These are phyloP conservation scores for Aspergillus vadensis DNA, from an alignment of 2,329 filamentous ascomycete genomes.

Conservation along the genomic window DNA sequence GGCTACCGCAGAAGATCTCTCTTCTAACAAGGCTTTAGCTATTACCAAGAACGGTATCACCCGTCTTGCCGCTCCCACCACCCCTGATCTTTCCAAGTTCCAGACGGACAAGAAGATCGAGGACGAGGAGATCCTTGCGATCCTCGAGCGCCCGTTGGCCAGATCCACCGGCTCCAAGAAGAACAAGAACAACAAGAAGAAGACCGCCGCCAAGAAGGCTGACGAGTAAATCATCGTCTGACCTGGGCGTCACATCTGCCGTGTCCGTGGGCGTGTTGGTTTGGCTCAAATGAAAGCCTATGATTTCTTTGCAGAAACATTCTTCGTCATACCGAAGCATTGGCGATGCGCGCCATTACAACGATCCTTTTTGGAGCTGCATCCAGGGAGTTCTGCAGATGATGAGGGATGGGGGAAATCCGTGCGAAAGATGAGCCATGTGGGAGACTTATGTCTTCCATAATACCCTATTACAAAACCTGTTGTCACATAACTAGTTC, in stretches of 20 bases:
- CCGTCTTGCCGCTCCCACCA: slow-evolving; percentile 75
- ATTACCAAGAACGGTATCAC: slow-evolving; percentile 97
- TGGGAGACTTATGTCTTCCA: slow-evolving; percentile 4
- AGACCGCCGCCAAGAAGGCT: slow-evolving; percentile 52
- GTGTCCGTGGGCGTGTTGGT: slow-evolving; percentile 17
- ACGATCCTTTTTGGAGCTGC: slow-evolving; percentile 5
- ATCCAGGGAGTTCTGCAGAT: background rate
- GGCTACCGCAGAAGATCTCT: background rate
- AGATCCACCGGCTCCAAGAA: slow-evolving; percentile 68
- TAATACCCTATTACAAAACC: slow-evolving; percentile 9
- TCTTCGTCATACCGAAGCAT: slow-evolving; percentile 10
- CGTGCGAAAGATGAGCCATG: slow-evolving; percentile 5
- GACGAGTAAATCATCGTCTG: slow-evolving; percentile 39
- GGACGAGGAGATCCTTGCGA: slow-evolving; percentile 92
- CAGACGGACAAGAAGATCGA: slow-evolving; percentile 98
- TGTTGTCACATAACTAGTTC: slow-evolving; percentile 8
- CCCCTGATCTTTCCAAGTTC: slow-evolving; percentile 76
- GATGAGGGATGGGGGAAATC: background rate
- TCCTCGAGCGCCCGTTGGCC: slow-evolving; percentile 81
- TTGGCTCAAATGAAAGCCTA: slow-evolving; percentile 21
- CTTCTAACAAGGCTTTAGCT: slow-evolving; percentile 54
- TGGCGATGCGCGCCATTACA: slow-evolving; percentile 8
- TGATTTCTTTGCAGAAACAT: slow-evolving; percentile 19
- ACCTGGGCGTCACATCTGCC: slow-evolving; percentile 18
- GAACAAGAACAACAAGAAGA: slow-evolving; percentile 91